Base-by-base conservation (phyloP, 352 stramenopile species). In the Peronospora belbahrii region DNA sequence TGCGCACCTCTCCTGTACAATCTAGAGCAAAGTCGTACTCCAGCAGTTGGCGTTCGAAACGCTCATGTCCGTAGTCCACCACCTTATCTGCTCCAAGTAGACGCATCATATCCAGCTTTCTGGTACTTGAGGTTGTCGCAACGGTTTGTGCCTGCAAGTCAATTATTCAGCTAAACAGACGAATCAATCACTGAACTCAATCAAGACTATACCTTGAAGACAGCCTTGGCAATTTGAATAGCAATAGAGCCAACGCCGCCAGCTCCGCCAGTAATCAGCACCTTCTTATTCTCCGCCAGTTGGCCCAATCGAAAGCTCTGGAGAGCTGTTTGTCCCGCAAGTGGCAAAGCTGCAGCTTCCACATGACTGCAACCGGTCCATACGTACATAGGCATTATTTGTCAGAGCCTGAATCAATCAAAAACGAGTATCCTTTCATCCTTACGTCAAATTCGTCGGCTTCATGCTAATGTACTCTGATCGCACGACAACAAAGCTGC, bases 11-110 rank as follows among this genome's bases (percentile, higher is more conserved):
- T 38, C 55, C 70, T 0, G 79, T 88, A 60, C 72, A 86, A 46
- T 91, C 79, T 18, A 91, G 39, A 20, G 76, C 74, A 42, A 85
- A 85, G 49, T 91, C 79, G 48, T 83, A 87, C 40, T 87, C 79
- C 25, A 61, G 62, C 14, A 88, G 48, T 19, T 85, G 70, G 11
- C 57, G 62, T 31, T 91, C 79, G 43, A 88, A 91, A 0, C 49
- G 60, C 13, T 87, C 62, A 22, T 74, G 68, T 17, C 40, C 62
- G 53, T 88, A 88, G 54, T 91, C 74, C 1, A 91, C 58, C 4
- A 88, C 74, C 25, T 83, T 65, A 39, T 87, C 74, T 2, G 75
- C 75, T 3, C 79, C 76, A 33, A 91, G 72, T 20, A 66, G 28
- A 28, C 79, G 77, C 59, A 88, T 67, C 15, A 61, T 67, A 31